phyloP scores from a whole-genome alignment of 139 green algal genomes.

The Volvox africanus region DNA sequence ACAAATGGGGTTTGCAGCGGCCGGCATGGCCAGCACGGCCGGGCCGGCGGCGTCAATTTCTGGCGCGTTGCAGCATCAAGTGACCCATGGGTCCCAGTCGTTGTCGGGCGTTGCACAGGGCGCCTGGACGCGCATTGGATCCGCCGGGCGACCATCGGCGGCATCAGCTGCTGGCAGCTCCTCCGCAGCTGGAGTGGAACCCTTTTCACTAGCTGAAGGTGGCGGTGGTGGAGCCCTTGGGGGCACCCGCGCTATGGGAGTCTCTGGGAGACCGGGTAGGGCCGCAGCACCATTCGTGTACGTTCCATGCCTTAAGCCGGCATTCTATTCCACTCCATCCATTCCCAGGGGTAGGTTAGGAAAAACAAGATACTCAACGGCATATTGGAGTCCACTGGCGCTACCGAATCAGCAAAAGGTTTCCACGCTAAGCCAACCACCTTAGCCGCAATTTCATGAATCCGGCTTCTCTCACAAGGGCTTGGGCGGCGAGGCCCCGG shows the following conservation, averaged over 20 bases:
- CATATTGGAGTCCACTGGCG: no score
- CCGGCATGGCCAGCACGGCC: background rate
- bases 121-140: background rate
- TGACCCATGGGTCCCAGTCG: background rate
- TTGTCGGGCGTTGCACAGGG: background rate
- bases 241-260: background rate
- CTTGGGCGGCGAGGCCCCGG: no score
- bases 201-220: background rate
- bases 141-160: background rate
- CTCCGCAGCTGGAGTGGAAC: background rate
- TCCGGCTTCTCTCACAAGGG: no score
- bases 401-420: no score
- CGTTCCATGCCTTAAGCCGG: background rate
- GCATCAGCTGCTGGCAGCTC: conserved; percentile 18
- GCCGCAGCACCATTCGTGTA: background rate
- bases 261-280: background rate
- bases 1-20: background rate
- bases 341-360: no score
- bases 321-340: background rate
- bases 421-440: no score
- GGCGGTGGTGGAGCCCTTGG: background rate
- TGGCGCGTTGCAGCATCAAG: background rate
- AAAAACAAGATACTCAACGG: no score
- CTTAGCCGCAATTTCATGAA: no score
- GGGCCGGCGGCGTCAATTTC: background rate